Base-by-base conservation (phyloP, 805 yeast species). In the Nakazawaea siamensis region DNA sequence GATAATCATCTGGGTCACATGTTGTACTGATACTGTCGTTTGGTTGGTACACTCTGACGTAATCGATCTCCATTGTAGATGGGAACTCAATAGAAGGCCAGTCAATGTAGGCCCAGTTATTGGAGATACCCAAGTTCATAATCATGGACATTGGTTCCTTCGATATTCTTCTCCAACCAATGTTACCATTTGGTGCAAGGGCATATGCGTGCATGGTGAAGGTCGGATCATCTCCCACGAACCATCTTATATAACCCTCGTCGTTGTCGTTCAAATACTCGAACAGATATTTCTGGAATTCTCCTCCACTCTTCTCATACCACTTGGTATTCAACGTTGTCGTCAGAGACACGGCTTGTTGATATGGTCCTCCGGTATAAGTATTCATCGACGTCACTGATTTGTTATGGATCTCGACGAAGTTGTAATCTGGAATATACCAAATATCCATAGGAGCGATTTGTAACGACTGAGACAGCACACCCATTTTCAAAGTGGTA, bases 371-470 rank as follows among this genome's bases (percentile, higher is more conserved):
- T 40, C 97, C 98, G 20, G 84, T 67, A 58, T 85, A 88, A 1
- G 85, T 67, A 55, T 88, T 90, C 88, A 87, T 83, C 11, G 78
- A 54, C 2, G 96, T 82, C 29, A 80, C 62, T 0, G 82, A 61
- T 17, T 46, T 44, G 59, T 90, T 85, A 57, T 81, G 64, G 42
- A 90, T 63, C 51, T 78, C 88, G 35, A 87, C 55, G 50, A 70
- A 88, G 45, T 76, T 73, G 57, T 87, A 87, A 58, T 90, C 94
- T 4, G 96, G 95, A 52, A 72, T 69, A 54, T 84, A 90, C 97
- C 97, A 90, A 43, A 87, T 79, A 58, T 90, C 97, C 53, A 76
- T 76, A 8, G 97, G 97, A 13, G 97, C 97, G 43, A 86, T 62
- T 65, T 90, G 97, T 51, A 80, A 58, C 3, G 97, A 86, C 58